Conservation (phyloP, 768 basidiomycete genomes). For the Dioszegia crocea region DNA sequence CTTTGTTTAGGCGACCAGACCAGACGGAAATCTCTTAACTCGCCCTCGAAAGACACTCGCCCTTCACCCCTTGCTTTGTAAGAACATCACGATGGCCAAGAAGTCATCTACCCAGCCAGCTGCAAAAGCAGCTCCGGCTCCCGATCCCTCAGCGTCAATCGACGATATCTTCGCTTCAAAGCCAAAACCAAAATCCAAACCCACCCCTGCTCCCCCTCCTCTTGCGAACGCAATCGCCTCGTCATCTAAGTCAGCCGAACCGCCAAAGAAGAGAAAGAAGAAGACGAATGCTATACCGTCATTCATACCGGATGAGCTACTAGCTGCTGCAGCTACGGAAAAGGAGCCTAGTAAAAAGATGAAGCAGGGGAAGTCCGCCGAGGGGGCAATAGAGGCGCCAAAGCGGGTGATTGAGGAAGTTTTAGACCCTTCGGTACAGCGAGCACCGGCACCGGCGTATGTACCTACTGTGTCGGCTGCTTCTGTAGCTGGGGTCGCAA, state of each 20-base stretch:
- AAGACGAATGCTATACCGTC: conserved; percentile 13
- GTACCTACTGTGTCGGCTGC: neutral
- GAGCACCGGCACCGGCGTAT: neutral
- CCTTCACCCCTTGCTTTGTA: neutral
- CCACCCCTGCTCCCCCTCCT: neutral
- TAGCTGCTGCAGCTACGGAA: neutral
- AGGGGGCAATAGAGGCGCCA: neutral
- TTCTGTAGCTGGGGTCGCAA: conserved; percentile 10
- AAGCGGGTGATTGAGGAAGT: conserved; percentile 15
- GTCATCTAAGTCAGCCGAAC: conserved; percentile 5
- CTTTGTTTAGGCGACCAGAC: neutral
- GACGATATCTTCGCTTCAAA: conserved; percentile 28
- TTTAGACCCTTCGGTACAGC: conserved; percentile 16
- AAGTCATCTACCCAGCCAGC: conserved; percentile 1
- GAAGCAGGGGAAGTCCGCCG: neutral
- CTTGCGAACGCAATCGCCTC: conserved; percentile 1
- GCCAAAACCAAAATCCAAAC: neutral
- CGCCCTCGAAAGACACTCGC: too few species aligned
- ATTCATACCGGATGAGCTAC: conserved; percentile 9
- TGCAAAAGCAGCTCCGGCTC: neutral
- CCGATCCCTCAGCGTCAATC: conserved; percentile 9
- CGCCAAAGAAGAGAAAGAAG: conserved; percentile 35
- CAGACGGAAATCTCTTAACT: neutral
- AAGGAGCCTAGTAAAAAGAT: neutral
- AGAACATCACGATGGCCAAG: neutral